Evolutionary conservation across 805 yeast genomes (phyloP).

Genomic region (Candida glaebosa): DNA sequence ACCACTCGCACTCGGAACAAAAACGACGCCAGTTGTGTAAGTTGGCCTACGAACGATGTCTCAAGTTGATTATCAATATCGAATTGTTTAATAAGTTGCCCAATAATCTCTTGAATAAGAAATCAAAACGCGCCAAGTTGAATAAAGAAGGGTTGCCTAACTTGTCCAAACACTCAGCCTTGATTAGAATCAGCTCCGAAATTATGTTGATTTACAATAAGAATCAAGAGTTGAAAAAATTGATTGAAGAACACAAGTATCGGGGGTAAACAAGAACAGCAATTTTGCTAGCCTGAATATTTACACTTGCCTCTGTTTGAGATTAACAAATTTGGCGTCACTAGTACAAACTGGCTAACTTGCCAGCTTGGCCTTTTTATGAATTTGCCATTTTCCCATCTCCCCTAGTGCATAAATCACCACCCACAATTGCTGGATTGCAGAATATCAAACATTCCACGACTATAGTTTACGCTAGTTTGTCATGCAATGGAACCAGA

Average conservation of each 20-base stretch:
- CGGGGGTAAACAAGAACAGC: too few species aligned
- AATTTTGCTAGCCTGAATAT: too few species aligned
- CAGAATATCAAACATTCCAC: too few species aligned
- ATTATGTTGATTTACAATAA: conserved; percentile 29
- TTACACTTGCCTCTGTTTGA: too few species aligned
- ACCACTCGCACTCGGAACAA: conserved; percentile 42
- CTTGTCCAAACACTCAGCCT: conserved; percentile 41
- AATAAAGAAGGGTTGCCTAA: conserved; percentile 45
- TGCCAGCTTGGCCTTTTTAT: too few species aligned
- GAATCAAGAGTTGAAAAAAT: conserved; percentile 30
- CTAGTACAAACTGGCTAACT: too few species aligned
- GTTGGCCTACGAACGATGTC: conserved; percentile 42
- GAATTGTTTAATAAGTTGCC: conserved; percentile 35
- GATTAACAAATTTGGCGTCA: too few species aligned
- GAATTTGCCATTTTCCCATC: too few species aligned
- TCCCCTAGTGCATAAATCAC: too few species aligned
- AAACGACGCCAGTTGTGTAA: conserved; percentile 42
- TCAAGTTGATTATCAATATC: conserved; percentile 35
- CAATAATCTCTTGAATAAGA: conserved; percentile 19
- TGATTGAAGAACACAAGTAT: conserved; percentile 17
- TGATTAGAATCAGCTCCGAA: conserved; percentile 37
- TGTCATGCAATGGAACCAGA: too few species aligned
- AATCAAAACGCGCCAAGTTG: conserved; percentile 35
- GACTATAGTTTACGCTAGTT: too few species aligned
- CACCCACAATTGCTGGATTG: too few species aligned